Percentiles rank a stretch among this genome's conserved stretches.
Evolutionary conservation across 164 flowering plant genomes (phyloP).

Genomic region (Berberis vulgaris): DNA sequence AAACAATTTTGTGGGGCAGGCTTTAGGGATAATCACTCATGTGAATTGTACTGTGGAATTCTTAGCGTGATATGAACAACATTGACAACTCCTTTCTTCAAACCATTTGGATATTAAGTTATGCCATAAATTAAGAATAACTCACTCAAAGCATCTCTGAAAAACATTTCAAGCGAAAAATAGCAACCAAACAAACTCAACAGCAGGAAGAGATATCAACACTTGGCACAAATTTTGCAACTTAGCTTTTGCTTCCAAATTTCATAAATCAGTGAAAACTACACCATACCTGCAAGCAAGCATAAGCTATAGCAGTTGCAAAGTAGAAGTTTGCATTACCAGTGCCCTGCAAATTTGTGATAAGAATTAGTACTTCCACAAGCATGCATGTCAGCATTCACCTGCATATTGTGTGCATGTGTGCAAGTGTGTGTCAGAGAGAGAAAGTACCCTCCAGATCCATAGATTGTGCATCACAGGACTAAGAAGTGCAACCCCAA

Average conservation of each 20-base stretch:
- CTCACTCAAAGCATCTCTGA: too few relatives aligned
- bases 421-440: not conserved
- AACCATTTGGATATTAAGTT: too few relatives aligned
- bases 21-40: too few relatives aligned
- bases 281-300: conserved; percentile 76
- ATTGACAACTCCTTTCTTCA: too few relatives aligned
- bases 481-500: conserved; percentile 83
- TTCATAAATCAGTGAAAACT: not conserved
- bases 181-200: not conserved
- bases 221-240: not conserved
- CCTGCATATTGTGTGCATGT: not conserved
- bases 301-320: conserved; percentile 87
- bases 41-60: too few relatives aligned
- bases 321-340: conserved; percentile 97
- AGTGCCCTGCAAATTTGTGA: conserved; percentile 62
- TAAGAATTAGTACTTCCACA: not conserved
- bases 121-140: too few relatives aligned
- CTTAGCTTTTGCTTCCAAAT: not conserved
- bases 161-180: not conserved
- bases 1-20: too few relatives aligned
- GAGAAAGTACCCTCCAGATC: conserved; percentile 90
- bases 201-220: not conserved
- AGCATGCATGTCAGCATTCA: not conserved
- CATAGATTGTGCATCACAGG: conserved; percentile 98
- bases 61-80: too few relatives aligned